phyloP scores from a whole-genome alignment of 2,329 filamentous ascomycete genomes.

The Colletotrichum sp. region DNA sequence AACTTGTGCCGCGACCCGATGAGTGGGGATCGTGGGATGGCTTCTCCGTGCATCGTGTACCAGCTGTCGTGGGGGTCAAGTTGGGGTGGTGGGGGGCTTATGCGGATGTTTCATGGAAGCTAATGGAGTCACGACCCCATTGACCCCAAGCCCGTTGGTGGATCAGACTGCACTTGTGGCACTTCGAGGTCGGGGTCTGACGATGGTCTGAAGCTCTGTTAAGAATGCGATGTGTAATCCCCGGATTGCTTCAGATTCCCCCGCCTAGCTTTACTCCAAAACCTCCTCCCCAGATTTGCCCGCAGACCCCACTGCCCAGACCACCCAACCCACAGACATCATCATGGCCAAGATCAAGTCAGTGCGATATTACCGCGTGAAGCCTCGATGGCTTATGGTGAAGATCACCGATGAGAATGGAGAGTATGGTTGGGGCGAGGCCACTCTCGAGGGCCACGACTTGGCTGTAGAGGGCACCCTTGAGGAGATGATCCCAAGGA shows the following conservation, averaged over 20 bases:
- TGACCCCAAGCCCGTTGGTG: neutral
- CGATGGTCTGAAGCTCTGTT: neutral
- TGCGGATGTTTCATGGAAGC: neutral
- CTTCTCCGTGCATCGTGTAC: neutral
- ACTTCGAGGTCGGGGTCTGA: neutral
- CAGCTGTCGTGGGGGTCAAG: constrained; percentile 1
- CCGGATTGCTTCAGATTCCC: neutral
- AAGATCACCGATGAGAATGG: constrained; percentile 68
- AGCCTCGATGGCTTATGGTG: constrained; percentile 72
- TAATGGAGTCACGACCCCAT: neutral
- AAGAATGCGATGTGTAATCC: constrained; percentile 2
- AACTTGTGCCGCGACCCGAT: neutral
- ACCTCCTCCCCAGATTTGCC: neutral
- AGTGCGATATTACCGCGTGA: constrained; percentile 71
- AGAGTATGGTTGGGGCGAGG: constrained; percentile 69
- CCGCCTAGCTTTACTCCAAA: neutral
- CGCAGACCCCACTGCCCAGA: neutral
- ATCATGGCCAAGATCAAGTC: constrained; percentile 52
- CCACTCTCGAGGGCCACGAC: constrained; percentile 69
- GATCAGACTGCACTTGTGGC: neutral
- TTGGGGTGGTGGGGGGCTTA: neutral
- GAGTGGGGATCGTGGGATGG: neutral
- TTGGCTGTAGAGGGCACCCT: constrained; percentile 70
- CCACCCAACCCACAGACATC: neutral
- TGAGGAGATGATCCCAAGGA: constrained; percentile 62